These are phyloP conservation scores for Moesziomyces sp. DNA, from an alignment of 1,284 basidiomycete genomes.

Conservation along the genomic window DNA sequence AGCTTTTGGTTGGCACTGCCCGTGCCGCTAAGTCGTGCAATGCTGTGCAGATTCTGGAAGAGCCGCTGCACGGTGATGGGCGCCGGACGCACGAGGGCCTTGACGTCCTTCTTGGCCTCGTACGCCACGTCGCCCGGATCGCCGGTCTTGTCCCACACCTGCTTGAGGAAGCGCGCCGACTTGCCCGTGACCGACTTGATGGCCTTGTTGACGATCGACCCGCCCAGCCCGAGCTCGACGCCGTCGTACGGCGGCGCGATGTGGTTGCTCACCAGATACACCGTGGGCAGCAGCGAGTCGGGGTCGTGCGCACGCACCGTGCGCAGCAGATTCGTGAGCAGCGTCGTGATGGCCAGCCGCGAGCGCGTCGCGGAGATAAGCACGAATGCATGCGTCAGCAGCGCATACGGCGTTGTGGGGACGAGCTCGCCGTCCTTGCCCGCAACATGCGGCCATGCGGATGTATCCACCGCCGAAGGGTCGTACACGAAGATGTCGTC, in stretches of 20 bases:
- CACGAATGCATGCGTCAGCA: slow-evolving; percentile 80
- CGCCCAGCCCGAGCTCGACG: slow-evolving; percentile 69
- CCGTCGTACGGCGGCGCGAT: slow-evolving; percentile 75
- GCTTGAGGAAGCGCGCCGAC: slow-evolving; percentile 76
- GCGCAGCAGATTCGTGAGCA: slow-evolving; percentile 82
- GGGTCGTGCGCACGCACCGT: slow-evolving; percentile 78
- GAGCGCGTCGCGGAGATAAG: slow-evolving; percentile 81
- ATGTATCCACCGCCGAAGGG: slow-evolving; percentile 50
- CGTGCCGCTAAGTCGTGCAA: slow-evolving; percentile 74
- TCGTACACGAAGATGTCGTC: slow-evolving; percentile 66
- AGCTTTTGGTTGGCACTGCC: slow-evolving; percentile 82
- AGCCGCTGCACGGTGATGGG: slow-evolving; percentile 61
- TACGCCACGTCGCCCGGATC: slow-evolving; percentile 66
- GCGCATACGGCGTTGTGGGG: slow-evolving; percentile 77
- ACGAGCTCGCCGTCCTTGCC: slow-evolving; percentile 20
- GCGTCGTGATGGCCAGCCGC: slow-evolving; percentile 81
- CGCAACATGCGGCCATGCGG: slow-evolving; percentile 47
- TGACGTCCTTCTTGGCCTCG: slow-evolving; percentile 62
- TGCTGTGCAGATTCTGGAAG: slow-evolving; percentile 69
- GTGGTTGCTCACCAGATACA: slow-evolving; percentile 90
- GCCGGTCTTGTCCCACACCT: slow-evolving; percentile 68
- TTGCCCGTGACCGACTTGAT: slow-evolving; percentile 85
- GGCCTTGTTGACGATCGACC: slow-evolving; percentile 79
- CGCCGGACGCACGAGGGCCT: slow-evolving; percentile 56
- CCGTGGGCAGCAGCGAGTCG: slow-evolving; percentile 77